Evolutionary conservation across 495 filamentous ascomycete genomes (phyloP), one percentile per base, ranked within the genome.

Genomic region (Darksidea phi): DNA sequence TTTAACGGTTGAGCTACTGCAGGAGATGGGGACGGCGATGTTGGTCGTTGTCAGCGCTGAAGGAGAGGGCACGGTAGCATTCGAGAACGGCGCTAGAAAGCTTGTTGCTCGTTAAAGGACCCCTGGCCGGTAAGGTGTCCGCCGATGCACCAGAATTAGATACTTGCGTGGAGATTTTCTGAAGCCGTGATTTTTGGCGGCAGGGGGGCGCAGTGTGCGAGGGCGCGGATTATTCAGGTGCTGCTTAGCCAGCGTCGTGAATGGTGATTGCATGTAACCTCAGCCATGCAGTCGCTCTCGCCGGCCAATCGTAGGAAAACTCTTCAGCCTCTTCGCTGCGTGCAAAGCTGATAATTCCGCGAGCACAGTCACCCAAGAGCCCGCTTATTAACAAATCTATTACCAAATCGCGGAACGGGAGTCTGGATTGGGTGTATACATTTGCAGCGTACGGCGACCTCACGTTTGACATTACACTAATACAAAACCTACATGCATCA

Each of bases 11-110:
- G 41, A 15, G 41, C 41, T 43, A 43, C 18, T 13, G 41, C 15
- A 43, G 13, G 5, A 15, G n/a, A 47, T 6, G 28, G 52, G 34
- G 23, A 26, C 42, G 58, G 54, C 54, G 46, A 58, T 49, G 32
- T 50, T 20, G 41, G 41, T 3, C 2, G 46, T 47, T 36, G 54
- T 47, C 41, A 18, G 37, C 11, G 24, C 11, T 59, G 28, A 11
- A 28, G 57, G 51, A 28, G 23, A 54, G 46, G 52, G 26, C 26
- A 49, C 42, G 17, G 55, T 64, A 59, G 49, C 45, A 59, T 64
- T 64, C 61, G 18, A 45, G 61, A 64, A 64, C 41, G 48, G 28
- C 55, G 54, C 61, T 59, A 64, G 61, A 64, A 57, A 37, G 18
- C 18, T 47, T 45, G 10, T 3, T n/a, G 17, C 41, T 24, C 49